phyloP scores from a whole-genome alignment of 177 flowering plant genomes.

The Vitis hybrid region DNA sequence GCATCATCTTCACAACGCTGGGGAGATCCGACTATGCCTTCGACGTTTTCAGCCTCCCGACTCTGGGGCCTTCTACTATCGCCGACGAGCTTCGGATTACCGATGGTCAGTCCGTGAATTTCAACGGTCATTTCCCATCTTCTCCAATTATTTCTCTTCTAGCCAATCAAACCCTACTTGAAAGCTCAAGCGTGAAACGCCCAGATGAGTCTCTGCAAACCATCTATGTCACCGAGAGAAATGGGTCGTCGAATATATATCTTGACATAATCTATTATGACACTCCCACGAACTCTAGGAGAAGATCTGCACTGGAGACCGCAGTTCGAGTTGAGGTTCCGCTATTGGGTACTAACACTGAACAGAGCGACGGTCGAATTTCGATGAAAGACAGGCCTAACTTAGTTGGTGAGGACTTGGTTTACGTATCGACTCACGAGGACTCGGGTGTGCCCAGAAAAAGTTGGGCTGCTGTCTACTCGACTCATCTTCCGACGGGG shows the following conservation, averaged over 20 bases:
- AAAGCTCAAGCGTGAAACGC: not conserved
- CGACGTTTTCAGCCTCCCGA: slow-evolving; percentile 73
- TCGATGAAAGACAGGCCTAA: slow-evolving; percentile 81
- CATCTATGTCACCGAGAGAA: slow-evolving; percentile 71
- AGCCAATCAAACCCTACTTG: slow-evolving; percentile 15
- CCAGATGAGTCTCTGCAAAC: slow-evolving; percentile 21
- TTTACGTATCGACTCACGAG: slow-evolving; percentile 86
- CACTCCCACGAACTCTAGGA: slow-evolving; percentile 9
- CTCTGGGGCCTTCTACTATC: slow-evolving; percentile 8
- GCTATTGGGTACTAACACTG: slow-evolving; percentile 17
- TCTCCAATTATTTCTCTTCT: slow-evolving; percentile 31
- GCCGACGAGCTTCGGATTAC: slow-evolving; percentile 51
- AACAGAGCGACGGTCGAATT: slow-evolving; percentile 10
- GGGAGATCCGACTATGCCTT: slow-evolving; percentile 62
- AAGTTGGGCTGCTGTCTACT: slow-evolving; percentile 92
- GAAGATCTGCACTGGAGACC: slow-evolving; percentile 33
- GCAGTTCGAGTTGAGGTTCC: slow-evolving; percentile 37
- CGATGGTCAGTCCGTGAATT: slow-evolving; percentile 70
- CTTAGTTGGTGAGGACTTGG: slow-evolving; percentile 47
- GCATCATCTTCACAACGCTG: slow-evolving; percentile 66
- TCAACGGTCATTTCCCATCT: slow-evolving; percentile 72
- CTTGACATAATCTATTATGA: slow-evolving; percentile 33
- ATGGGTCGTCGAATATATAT: slow-evolving; percentile 49
- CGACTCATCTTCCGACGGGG: slow-evolving; percentile 53
- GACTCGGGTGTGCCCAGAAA: slow-evolving; percentile 52